Evolutionary conservation across 371 early-diverging fungal genomes (phyloP), one percentile per base, ranked within the genome.

Genomic region (Apophysomyces sp.): DNA sequence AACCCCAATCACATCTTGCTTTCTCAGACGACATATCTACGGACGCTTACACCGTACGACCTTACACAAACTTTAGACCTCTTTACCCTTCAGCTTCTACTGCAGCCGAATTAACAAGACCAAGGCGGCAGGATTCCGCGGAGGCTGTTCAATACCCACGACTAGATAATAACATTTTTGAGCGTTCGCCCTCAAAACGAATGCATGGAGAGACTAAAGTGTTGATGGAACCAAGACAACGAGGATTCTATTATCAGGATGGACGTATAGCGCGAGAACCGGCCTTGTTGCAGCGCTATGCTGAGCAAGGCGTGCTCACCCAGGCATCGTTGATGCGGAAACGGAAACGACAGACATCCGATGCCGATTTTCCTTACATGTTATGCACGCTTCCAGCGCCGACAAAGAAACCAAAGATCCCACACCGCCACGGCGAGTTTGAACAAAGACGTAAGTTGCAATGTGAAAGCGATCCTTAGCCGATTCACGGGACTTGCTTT

Each of bases 351-450:
- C 73, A 74, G 40, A 62, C 67, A 1, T 41, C 66, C 21, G 79
- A 79, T 61, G 56, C 61, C 4, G 63, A 72, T 41, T 62, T 67
- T 11, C 52, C 64, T 16, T 65, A 65, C 32, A 65, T 66, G 31
- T 31, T 67, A 16, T 60, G 67, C 2, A 60, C 64, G 4, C 36
- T 71, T 5, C 68, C 73, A 26, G 51, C 49, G 4, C 61, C 72
- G 8, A 58, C 68, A 2, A 80, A 77, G 44, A 80, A 80, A 55
- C 72, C 76, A 0, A 81, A 81, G 65, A 77, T 76, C 44, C 81
- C 81, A 27, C 81, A 81, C 62, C 65, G 81, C 21, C 78, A 80
- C 55, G 81, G 81, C 27, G 81, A 76, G 59, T 80, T 80, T 61
- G 81, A 80, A 37, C 67, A 68, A 44, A 65, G 81, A 74, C 81